phyloP scores from a whole-genome alignment of 1,139 yeast genomes.

The Pneumocystis canis region DNA sequence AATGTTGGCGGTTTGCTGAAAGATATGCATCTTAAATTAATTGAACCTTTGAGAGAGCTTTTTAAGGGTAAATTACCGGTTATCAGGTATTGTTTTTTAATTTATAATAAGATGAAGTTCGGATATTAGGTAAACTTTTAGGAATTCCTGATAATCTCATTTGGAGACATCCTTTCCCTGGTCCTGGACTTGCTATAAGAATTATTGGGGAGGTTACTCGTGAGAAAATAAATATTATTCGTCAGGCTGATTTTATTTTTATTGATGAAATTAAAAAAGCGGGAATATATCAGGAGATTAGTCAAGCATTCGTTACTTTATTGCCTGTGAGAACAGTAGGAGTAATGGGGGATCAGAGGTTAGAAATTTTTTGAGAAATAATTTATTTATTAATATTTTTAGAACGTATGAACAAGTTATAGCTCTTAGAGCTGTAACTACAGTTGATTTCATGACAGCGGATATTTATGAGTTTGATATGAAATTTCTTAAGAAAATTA shows the following conservation, averaged over 20 bases:
- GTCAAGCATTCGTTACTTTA: slow-evolving; percentile 95
- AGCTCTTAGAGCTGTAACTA: slow-evolving; percentile 95
- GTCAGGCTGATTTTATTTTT: slow-evolving; percentile 91
- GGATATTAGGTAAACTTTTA: slow-evolving; percentile 83
- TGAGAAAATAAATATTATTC: slow-evolving; percentile 84
- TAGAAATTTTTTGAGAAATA: not conserved
- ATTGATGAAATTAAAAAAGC: slow-evolving; percentile 89
- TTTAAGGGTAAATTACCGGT: slow-evolving; percentile 40
- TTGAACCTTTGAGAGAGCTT: slow-evolving; percentile 94
- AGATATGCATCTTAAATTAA: slow-evolving; percentile 93
- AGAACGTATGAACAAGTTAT: slow-evolving; percentile 92
- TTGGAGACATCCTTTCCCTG: slow-evolving; percentile 99
- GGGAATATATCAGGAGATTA: slow-evolving; percentile 80
- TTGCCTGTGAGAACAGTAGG: slow-evolving; percentile 97
- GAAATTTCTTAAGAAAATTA: slow-evolving; percentile 77
- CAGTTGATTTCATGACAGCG: slow-evolving; percentile 97
- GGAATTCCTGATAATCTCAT: slow-evolving; percentile 95
- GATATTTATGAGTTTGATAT: slow-evolving; percentile 80
- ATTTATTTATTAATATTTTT: not conserved
- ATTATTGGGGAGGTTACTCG: slow-evolving; percentile 92
- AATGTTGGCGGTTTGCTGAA: slow-evolving; percentile 96
- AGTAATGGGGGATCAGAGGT: slow-evolving; percentile 97
- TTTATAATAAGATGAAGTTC: slow-evolving; percentile 58
- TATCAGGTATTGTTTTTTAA: not conserved
- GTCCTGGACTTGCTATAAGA: slow-evolving; percentile 98